Conservation (phyloP, 495 filamentous ascomycete species). For the Apiosordaria backusii region DNA sequence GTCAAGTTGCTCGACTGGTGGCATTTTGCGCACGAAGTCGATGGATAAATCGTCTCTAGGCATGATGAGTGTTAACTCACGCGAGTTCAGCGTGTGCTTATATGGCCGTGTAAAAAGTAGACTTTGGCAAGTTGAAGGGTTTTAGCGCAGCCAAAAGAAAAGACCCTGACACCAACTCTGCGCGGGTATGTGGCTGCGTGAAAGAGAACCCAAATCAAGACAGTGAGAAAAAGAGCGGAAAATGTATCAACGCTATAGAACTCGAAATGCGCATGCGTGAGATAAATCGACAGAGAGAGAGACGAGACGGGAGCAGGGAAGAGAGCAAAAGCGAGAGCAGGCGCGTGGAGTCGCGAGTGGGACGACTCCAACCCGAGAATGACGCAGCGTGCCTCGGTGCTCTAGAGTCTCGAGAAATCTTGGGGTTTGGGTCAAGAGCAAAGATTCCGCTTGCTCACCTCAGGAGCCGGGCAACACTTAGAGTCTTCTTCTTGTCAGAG, state of each 20-base stretch:
- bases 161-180: background rate
- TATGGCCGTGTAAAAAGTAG: background rate
- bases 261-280: background rate
- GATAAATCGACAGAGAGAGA: constrained; percentile 4
- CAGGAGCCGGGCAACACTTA: background rate
- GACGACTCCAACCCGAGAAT: constrained; percentile 14
- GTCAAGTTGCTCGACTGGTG: constrained; percentile 57
- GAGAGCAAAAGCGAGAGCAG: background rate
- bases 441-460: constrained; percentile 21
- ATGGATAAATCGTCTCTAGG: constrained; percentile 61
- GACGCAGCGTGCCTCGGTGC: constrained; percentile 8
- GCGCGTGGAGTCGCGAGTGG: constrained; percentile 3
- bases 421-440: constrained; percentile 11
- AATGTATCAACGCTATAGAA: background rate
- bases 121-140: background rate
- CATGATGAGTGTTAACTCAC: constrained; percentile 47
- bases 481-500: background rate
- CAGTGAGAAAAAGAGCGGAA: background rate
- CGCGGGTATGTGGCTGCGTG: background rate
- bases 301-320: background rate
- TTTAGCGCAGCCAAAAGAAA: background rate
- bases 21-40: constrained; percentile 54
- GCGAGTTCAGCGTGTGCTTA: constrained; percentile 8
- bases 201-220: background rate
- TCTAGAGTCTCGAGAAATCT: background rate